Conservation (phyloP, 352 stramenopile species). For the Blastocystis sp. region DNA sequence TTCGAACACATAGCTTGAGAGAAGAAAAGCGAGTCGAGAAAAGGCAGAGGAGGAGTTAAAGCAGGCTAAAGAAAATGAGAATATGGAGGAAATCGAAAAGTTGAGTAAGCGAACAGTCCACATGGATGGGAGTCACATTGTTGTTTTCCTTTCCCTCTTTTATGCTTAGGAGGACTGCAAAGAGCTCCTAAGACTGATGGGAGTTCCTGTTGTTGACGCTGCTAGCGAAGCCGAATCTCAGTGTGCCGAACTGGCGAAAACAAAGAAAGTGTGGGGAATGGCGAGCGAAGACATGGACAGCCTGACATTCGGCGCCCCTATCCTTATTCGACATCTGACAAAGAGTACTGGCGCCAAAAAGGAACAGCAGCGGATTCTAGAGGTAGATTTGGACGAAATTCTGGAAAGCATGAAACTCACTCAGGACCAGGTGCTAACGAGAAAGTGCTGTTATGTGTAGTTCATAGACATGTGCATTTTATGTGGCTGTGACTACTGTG, state of each 20-base stretch:
- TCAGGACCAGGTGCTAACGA: slow-evolving; percentile 67
- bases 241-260: slow-evolving; percentile 83
- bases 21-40: slow-evolving; percentile 63
- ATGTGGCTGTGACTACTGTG: slow-evolving; percentile 96
- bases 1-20: neutral
- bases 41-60: slow-evolving; percentile 73
- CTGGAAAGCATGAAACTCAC: slow-evolving; percentile 84
- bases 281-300: slow-evolving; percentile 98
- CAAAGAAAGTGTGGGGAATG: slow-evolving; percentile 83
- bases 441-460: slow-evolving; percentile 65
- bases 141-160: neutral
- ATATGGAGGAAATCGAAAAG: slow-evolving; percentile 82
- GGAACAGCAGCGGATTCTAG: slow-evolving; percentile 60
- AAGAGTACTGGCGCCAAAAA: slow-evolving; percentile 64
- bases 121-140: slow-evolving; percentile 79
- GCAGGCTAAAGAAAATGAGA: slow-evolving; percentile 71
- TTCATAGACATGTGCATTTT: slow-evolving; percentile 98
- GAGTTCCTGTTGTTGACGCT: slow-evolving; percentile 86
- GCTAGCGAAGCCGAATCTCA: slow-evolving; percentile 96
- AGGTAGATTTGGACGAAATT: slow-evolving; percentile 73
- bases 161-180: slow-evolving; percentile 77
- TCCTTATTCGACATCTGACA: slow-evolving; percentile 83
- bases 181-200: slow-evolving; percentile 84
- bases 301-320: slow-evolving; percentile 90
- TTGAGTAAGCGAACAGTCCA: slow-evolving; percentile 83